phyloP scores from a whole-genome alignment of 257 asterid species.

The Ligustrum vulgare region DNA sequence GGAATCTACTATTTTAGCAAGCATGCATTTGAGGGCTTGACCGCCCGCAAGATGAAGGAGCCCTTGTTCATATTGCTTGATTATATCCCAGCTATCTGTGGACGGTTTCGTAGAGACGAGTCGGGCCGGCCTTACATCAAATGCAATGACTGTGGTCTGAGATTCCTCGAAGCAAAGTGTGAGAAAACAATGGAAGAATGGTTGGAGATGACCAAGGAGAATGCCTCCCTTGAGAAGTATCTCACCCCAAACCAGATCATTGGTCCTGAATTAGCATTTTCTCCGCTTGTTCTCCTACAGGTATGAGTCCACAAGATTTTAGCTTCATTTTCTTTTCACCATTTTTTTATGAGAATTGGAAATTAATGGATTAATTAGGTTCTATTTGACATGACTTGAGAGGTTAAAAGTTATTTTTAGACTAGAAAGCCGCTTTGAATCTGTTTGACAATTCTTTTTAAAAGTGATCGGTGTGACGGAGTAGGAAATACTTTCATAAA shows the following conservation, averaged over 20 bases:
- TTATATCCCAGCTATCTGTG: slow-evolving; percentile 39
- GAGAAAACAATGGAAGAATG: slow-evolving; percentile 61
- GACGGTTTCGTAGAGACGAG: slow-evolving; percentile 61
- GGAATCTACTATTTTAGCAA: slow-evolving; percentile 58
- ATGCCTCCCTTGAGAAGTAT: slow-evolving; percentile 34
- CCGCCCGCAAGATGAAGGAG: slow-evolving; percentile 50
- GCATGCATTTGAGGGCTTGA: slow-evolving; percentile 55
- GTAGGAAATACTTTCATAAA: no score
- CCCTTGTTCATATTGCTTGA: slow-evolving; percentile 60
- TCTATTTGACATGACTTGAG: no score
- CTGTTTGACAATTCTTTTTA: no score
- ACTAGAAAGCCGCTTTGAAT: no score
- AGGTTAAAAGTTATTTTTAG: no score
- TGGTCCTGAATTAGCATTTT: slow-evolving; percentile 78
- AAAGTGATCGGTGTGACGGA: no score
- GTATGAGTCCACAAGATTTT: slow-evolving; percentile 30
- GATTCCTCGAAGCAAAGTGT: slow-evolving; percentile 68
- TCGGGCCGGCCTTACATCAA: slow-evolving; percentile 74
- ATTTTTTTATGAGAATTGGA: background rate
- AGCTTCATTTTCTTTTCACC: background rate
- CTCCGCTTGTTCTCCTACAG: slow-evolving; percentile 65
- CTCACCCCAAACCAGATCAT: slow-evolving; percentile 38
- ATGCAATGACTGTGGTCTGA: slow-evolving; percentile 81
- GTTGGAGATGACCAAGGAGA: slow-evolving; percentile 43
- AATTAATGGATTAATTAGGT: no score